Evolutionary conservation across 306 rosid genomes (phyloP), one percentile per base, ranked within the genome.

Genomic region (Ormosia emarginata): DNA sequence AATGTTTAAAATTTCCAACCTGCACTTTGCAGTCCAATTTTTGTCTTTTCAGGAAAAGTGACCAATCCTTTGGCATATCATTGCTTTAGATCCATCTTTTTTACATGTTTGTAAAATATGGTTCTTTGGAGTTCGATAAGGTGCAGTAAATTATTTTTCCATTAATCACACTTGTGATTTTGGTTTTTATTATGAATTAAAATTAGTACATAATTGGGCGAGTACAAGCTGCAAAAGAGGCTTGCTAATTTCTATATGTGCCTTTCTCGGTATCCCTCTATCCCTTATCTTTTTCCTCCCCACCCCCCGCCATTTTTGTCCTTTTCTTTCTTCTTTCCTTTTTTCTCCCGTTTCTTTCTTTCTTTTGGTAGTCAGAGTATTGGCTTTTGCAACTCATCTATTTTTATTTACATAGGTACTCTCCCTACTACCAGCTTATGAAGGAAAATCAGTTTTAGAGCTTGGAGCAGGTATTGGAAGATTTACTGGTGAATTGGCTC

Each of bases 401-500:
- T 69, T 32, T 68, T 30, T 77, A 24, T 81, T 14, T 71, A 43
- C 81, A 7, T 46, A 95, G 99, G 96, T 95, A 40, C 91, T 95
- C 43, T 91, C 96, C 36, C 75, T 90, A 40, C 92, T 95, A 15
- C 99, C 99, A 0, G 15, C 84, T 2, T 92, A 82, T 29, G 97
- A 95, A 78, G 99, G 99, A 6, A 90, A 95, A 67, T 89, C 97
- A 1, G 91, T 95, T 33, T 2, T 95, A 58, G 98, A 95, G 85
- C 91, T 95, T 36, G 99, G 99, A 84, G 99, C 99, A 0, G 99
- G 99, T 63, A 95, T 95, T 30, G 99, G 99, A 69, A 92, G 99
- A 56, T 95, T 95, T 81, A 95, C 98, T 2, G 92, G 96, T 32
- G 97, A 92, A 75, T 79, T 95, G 75, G 98, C 98, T 57, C 86